Evolutionary conservation across 2,329 filamentous ascomycete genomes (phyloP).

Genomic region (Paraphoma sp.): DNA sequence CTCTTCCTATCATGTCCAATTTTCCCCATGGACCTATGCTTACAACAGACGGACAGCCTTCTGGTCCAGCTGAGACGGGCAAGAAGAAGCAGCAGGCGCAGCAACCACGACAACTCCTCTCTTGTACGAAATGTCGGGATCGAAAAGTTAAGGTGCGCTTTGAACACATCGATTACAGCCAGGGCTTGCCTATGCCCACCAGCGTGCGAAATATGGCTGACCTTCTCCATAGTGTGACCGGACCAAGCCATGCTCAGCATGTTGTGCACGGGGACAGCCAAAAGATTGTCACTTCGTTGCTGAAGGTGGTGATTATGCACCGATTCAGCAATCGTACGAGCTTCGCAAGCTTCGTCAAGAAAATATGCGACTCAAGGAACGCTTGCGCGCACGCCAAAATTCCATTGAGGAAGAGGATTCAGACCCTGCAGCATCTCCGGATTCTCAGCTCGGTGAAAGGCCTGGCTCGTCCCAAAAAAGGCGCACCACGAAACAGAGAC

Average conservation of each 20-base stretch:
- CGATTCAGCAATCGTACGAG: slow-evolving; percentile 57
- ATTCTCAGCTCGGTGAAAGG: slow-evolving; percentile 28
- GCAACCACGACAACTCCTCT: slow-evolving; percentile 54
- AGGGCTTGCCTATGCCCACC: background rate
- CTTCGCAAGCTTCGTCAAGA: slow-evolving; percentile 55
- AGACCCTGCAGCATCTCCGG: slow-evolving; percentile 28
- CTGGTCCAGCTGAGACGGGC: slow-evolving; percentile 10
- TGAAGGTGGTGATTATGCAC: slow-evolving; percentile 55
- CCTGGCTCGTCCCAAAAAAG: slow-evolving; percentile 28
- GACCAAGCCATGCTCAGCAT: slow-evolving; percentile 57
- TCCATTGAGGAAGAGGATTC: slow-evolving; percentile 49
- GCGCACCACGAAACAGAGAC: slow-evolving; percentile 37
- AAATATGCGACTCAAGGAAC: slow-evolving; percentile 54
- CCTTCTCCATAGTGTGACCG: slow-evolving; percentile 54
- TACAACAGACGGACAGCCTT: slow-evolving; percentile 13
- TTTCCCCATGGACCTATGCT: slow-evolving; percentile 21
- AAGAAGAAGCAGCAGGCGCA: slow-evolving; percentile 48
- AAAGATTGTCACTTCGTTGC: slow-evolving; percentile 57
- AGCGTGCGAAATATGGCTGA: background rate
- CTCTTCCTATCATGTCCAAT: slow-evolving; percentile 17
- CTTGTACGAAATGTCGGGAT: slow-evolving; percentile 58
- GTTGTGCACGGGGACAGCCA: slow-evolving; percentile 55
- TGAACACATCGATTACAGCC: background rate
- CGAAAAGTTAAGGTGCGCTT: slow-evolving; percentile 55
- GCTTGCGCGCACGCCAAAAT: slow-evolving; percentile 42